Conservation (phyloP, 331 rosid species). For the Rosa hybrid region DNA sequence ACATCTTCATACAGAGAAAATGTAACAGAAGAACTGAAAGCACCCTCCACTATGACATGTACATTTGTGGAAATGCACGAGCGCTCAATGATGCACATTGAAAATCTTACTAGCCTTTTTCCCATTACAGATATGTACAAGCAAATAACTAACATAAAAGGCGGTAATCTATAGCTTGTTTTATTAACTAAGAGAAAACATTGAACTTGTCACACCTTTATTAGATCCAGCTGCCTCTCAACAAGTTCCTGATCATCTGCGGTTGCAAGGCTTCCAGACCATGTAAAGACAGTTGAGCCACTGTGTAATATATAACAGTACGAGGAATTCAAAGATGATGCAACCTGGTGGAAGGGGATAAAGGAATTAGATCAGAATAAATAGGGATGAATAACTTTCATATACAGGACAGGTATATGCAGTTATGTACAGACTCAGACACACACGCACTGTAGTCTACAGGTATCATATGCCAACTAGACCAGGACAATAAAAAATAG, state of each 20-base stretch:
- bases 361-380: constrained; percentile 11
- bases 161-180: background rate
- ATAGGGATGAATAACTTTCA: constrained; percentile 2
- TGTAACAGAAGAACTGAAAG: constrained; percentile 3
- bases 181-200: constrained; percentile 16
- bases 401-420: constrained; percentile 13
- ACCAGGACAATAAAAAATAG: constrained; percentile 12
- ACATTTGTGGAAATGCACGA: constrained; percentile 7
- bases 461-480: background rate
- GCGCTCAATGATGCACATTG: background rate
- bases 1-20: background rate
- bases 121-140: background rate
- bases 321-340: constrained; percentile 94
- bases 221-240: constrained; percentile 91
- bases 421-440: background rate
- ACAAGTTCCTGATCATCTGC: constrained; percentile 78
- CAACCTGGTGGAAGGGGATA: constrained; percentile 51
- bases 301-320: constrained; percentile 82
- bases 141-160: background rate
- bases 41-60: constrained; percentile 10
- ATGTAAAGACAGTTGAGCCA: constrained; percentile 64
- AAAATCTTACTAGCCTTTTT: background rate
- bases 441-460: background rate
- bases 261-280: constrained; percentile 79
- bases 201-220: constrained; percentile 61